Evolutionary conservation across 2,329 filamentous ascomycete species (phyloP).

Genomic region (Fusarium secorum): DNA sequence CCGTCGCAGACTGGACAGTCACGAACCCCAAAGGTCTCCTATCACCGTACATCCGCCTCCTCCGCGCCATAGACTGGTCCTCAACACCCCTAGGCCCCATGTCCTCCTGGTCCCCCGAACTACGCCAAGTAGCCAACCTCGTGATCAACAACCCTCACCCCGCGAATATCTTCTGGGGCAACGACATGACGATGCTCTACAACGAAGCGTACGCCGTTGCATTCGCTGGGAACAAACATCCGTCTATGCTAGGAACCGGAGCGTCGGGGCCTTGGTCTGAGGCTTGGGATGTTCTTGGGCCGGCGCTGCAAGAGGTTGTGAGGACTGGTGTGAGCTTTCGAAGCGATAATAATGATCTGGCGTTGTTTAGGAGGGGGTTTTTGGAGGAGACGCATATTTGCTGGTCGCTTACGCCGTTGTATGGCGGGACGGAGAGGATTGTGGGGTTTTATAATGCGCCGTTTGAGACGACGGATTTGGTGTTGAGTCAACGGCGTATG

Average conservation of each 20-base stretch:
- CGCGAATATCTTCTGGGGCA: slow-evolving; percentile 67
- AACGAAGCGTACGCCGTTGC: slow-evolving; percentile 66
- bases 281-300: slow-evolving; percentile 46
- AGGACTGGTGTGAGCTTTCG: slow-evolving; percentile 47
- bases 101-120: slow-evolving; percentile 53
- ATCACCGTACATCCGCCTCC: slow-evolving; percentile 42
- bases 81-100: slow-evolving; percentile 54
- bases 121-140: slow-evolving; percentile 53
- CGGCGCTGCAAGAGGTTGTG: slow-evolving; percentile 48
- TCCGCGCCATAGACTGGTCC: slow-evolving; percentile 52
- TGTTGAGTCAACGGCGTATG: slow-evolving; percentile 46
- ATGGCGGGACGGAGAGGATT: slow-evolving; percentile 47
- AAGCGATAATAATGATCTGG: slow-evolving; percentile 46
- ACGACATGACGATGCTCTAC: slow-evolving; percentile 68
- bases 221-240: slow-evolving; percentile 70
- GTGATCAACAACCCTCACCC: slow-evolving; percentile 52
- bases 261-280: slow-evolving; percentile 66
- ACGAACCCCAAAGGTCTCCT: slow-evolving; percentile 43
- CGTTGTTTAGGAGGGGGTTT: slow-evolving; percentile 46
- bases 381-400: slow-evolving; percentile 51
- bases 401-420: slow-evolving; percentile 51
- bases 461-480: slow-evolving; percentile 48
- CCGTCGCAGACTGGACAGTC: slow-evolving; percentile 48
- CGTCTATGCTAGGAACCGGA: slow-evolving; percentile 65
- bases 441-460: slow-evolving; percentile 52